Evolutionary conservation across 768 basidiomycete genomes (phyloP).

Genomic region (Rhodotorula toruloides): DNA sequence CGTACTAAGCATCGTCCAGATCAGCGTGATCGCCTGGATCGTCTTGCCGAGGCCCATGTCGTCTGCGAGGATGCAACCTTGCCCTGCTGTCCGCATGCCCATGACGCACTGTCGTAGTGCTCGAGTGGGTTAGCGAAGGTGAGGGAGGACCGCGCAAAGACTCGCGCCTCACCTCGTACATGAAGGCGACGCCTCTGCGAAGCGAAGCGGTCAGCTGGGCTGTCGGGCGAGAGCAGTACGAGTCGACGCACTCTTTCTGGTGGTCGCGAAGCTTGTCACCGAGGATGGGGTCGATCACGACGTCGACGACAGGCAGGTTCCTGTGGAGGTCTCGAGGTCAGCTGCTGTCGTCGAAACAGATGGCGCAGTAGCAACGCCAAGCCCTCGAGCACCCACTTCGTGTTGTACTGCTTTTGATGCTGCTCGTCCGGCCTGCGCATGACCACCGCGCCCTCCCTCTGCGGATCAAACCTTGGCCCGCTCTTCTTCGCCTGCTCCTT

Average conservation of each 20-base stretch:
- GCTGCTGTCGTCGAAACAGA: background rate
- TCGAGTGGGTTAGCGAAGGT: background rate
- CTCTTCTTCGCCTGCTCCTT: conserved; percentile 35
- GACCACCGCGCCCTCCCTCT: conserved; percentile 69
- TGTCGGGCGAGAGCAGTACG: background rate
- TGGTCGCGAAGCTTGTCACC: conserved; percentile 72
- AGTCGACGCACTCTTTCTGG: conserved; percentile 69
- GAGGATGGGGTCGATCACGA: conserved; percentile 86
- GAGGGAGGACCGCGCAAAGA: background rate
- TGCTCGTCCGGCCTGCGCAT: conserved; percentile 72
- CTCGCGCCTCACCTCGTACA: conserved; percentile 65
- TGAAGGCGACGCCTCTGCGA: conserved; percentile 65
- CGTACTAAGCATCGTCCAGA: conserved; percentile 88
- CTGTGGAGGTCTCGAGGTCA: conserved; percentile 47
- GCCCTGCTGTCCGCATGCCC: conserved; percentile 81
- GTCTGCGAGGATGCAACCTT: conserved; percentile 93
- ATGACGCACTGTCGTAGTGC: conserved; percentile 57
- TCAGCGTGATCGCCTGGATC: conserved; percentile 73
- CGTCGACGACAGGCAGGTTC: conserved; percentile 58
- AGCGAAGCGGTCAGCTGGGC: background rate
- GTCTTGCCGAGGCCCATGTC: conserved; percentile 97
- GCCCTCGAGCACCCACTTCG: conserved; percentile 54
- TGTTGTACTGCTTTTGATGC: conserved; percentile 64
- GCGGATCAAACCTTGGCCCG: conserved; percentile 59
- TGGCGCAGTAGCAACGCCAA: background rate